Evolutionary conservation across 139 green algal species (phyloP), one percentile per base, ranked within the genome.

Genomic region (Axilococcus clingmanii): DNA sequence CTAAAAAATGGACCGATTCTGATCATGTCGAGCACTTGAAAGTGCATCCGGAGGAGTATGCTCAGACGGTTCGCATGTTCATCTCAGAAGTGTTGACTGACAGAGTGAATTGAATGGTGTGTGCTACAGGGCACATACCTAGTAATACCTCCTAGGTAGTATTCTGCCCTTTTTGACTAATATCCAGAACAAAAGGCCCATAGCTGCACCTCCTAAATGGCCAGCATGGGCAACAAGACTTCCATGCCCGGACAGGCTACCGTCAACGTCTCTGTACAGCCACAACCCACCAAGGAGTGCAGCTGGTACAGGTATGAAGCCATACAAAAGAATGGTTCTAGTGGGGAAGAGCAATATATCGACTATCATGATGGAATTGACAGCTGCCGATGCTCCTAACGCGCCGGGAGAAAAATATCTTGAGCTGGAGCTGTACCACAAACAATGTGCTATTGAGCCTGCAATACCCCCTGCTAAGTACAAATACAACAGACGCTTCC

Each of bases 271-370:
- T 7, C 43, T 57, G 25, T 42, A 52, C 20, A 82, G 23, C 48
- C 65, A 82, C 40, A 80, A 32, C 19, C 58, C 32, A 23, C 74
- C 74, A 23, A 82, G 41, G 20, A 77, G 36, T 19, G 72, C 68
- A 4, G 74, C 74, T 4, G 74, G 74, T 37, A 82, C 43, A 20
- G 71, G 74, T 9, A 82, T 59, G 32, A 82, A 31, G 36, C 64
- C 61, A 32, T 80, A 78, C 2, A 82, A 49, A 35, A 75, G 59
- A 17, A 82, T 64, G 16, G 63, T 82, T 43, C 48, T 35, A 2
- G 40, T 66, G 4, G 74, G 74, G 35, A 66, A 78, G 5, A 74
- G 28, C 24, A 70, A 41, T 40, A 77, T 71, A 36, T 63, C 32
- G 2, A 69, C n/a, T 8, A 69, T 24, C 5, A 65, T 51, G 4